Evolutionary conservation across 1,284 basidiomycete genomes (phyloP).

Genomic region (Microbotryum silenes-acaulis): DNA sequence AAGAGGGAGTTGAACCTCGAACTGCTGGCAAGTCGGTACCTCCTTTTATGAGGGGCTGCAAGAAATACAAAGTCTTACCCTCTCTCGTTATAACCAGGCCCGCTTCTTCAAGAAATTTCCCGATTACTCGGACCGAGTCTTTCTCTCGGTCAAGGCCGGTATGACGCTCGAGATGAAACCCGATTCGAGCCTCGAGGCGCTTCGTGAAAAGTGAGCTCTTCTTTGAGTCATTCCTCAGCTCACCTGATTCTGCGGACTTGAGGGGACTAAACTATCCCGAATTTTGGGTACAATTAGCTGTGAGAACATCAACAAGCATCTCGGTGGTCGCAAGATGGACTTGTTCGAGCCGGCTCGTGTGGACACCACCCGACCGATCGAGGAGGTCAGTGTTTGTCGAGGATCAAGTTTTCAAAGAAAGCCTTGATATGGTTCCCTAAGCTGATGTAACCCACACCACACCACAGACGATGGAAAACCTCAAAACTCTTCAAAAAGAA

Average conservation of each 20-base stretch:
- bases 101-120: constrained; percentile 36
- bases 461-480: constrained; percentile 30
- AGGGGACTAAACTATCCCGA: no score
- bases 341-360: constrained; percentile 33
- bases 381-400: constrained; percentile 9
- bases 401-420: neutral
- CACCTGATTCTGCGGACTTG: no score
- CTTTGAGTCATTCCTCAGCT: no score
- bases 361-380: constrained; percentile 18
- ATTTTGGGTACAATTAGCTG: no score
- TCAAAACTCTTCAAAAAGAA: constrained; percentile 33
- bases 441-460: constrained; percentile 14
- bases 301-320: constrained; percentile 31
- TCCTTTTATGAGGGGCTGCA: neutral
- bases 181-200: constrained; percentile 24
- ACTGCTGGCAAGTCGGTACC: constrained; percentile 14
- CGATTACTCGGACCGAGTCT: constrained; percentile 31
- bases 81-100: neutral
- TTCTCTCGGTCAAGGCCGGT: constrained; percentile 37
- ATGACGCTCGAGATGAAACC: constrained; percentile 18
- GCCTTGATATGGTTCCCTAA: neutral
- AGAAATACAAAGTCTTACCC: neutral
- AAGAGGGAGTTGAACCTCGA: constrained; percentile 22
- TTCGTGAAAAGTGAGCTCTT: constrained; percentile 21
- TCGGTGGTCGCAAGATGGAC: constrained; percentile 36